Conservation (phyloP, 1,139 yeast species). For the Pichia sp. region DNA sequence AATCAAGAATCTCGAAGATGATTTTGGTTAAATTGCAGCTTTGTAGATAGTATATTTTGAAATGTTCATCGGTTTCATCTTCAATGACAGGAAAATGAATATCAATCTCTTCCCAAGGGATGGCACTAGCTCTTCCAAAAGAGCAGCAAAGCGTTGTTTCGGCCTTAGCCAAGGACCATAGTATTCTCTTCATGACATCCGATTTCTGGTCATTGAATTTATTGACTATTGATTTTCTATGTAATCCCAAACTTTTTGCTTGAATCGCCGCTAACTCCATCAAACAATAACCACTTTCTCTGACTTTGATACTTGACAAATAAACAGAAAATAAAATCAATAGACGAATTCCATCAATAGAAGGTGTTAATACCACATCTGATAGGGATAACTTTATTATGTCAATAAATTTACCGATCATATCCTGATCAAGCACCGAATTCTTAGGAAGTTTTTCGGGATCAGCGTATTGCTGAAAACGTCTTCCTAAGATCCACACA, state of each 20-base stretch:
- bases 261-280: conserved; percentile 43
- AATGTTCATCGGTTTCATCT: conserved; percentile 31
- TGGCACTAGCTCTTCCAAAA: conserved; percentile 40
- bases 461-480: conserved; percentile 29
- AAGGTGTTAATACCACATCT: conserved; percentile 41
- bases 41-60: conserved; percentile 33
- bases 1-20: conserved; percentile 35
- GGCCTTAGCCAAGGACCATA: conserved; percentile 39
- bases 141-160: conserved; percentile 37
- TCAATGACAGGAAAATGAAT: conserved; percentile 32
- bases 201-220: conserved; percentile 31
- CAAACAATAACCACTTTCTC: conserved; percentile 44
- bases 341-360: conserved; percentile 40
- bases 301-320: conserved; percentile 39
- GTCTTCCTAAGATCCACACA: conserved; percentile 40
- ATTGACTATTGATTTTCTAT: conserved; percentile 35
- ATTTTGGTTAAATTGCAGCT: conserved; percentile 35
- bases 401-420: conserved; percentile 33
- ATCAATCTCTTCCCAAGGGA: conserved; percentile 38
- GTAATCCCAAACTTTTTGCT: conserved; percentile 43
- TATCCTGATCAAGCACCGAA: conserved; percentile 26
- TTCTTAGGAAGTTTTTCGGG: conserved; percentile 24
- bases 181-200: conserved; percentile 35
- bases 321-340: conserved; percentile 39
- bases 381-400: conserved; percentile 38